Evolutionary conservation across 2,329 filamentous ascomycete species (phyloP), one percentile per base, ranked within the genome.

Genomic region (Colletotrichum chrysophilum): DNA sequence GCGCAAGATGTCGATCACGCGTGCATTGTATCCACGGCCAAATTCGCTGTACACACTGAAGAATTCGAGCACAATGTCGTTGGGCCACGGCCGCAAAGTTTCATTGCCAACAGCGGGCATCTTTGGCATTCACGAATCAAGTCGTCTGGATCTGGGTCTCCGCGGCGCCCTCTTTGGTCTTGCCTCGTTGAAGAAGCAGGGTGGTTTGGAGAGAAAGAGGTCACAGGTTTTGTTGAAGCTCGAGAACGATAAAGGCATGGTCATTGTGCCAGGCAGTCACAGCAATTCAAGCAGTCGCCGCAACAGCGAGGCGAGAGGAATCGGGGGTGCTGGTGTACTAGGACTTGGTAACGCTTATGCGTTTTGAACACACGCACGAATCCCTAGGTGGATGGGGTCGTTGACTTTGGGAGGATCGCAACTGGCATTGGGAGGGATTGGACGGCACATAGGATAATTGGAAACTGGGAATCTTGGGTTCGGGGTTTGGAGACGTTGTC

Each of bases 31-130:
- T 24, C 36, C 61, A 8, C 71, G 66, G 10, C 74, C 72, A 7
- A 72, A 62, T 21, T 1, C 77, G 5, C 28, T 78, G 21, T 67
- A 74, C 30, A n/a, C 61, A 18, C 69, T 61, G 10, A 71, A 72
- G 6, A 72, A 62, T 30, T 24, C 58, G 48, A 60, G 65, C 18
- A n/a, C 30, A 52, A 28, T 64, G n/a, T 55, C 65, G 7, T 24
- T 76, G 4, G 30, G 52, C 32, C 77, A 78, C 34, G 71, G 73
- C 32, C 78, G 78, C 10, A 77, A 77, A 56, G 74, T 78, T 56
- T 77, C 78, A 6, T 69, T 76, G 12, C 76, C 79, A 12, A 80
- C 78, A 7, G 77, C 78, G 7, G 77, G 78, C 4, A 70, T 77
- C 13, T 71, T 80, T 8, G 78, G 79, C 2, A 76, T 80, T 10